Conservation (phyloP, 768 basidiomycete genomes). For the Kockovaella imperatae region DNA sequence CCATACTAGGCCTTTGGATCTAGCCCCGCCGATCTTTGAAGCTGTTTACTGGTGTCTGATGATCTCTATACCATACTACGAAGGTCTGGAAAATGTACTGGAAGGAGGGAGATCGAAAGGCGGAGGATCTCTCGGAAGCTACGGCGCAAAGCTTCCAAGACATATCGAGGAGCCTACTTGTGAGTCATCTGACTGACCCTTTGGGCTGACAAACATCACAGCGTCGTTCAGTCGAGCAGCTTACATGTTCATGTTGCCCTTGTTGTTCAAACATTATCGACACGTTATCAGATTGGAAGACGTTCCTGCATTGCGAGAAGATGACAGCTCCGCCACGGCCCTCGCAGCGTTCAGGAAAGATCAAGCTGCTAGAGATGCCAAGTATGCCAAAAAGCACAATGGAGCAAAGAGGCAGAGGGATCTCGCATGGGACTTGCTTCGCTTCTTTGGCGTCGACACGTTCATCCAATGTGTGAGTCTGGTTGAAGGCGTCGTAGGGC, state of each 20-base stretch:
- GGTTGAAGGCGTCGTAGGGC: too few relatives aligned
- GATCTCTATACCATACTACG: slow-evolving; percentile 32
- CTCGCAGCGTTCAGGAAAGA: slow-evolving; percentile 31
- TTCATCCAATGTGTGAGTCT: slow-evolving; percentile 25
- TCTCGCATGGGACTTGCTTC: slow-evolving; percentile 26
- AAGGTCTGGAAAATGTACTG: slow-evolving; percentile 26
- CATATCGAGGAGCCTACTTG: slow-evolving; percentile 38
- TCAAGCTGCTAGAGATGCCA: slow-evolving; percentile 17
- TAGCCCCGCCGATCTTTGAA: slow-evolving; percentile 17
- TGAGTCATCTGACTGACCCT: slow-evolving; percentile 5
- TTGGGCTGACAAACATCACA: neutral
- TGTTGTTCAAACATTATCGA: slow-evolving; percentile 35
- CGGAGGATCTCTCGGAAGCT: slow-evolving; percentile 28
- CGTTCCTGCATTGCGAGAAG: slow-evolving; percentile 39
- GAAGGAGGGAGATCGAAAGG: slow-evolving; percentile 24
- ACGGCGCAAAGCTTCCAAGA: slow-evolving; percentile 16
- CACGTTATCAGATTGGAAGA: slow-evolving; percentile 30
- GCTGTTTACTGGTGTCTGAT: slow-evolving; percentile 26
- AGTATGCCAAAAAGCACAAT: slow-evolving; percentile 18
- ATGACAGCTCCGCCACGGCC: slow-evolving; percentile 30
- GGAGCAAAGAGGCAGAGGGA: slow-evolving; percentile 20
- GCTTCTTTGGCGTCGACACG: slow-evolving; percentile 32
- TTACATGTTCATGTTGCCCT: slow-evolving; percentile 36
- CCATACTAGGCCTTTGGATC: slow-evolving; percentile 7
- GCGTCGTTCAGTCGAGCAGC: slow-evolving; percentile 34